Evolutionary conservation across 2,329 filamentous ascomycete genomes (phyloP).

Genomic region (Trichoderma atrobrunneum): DNA sequence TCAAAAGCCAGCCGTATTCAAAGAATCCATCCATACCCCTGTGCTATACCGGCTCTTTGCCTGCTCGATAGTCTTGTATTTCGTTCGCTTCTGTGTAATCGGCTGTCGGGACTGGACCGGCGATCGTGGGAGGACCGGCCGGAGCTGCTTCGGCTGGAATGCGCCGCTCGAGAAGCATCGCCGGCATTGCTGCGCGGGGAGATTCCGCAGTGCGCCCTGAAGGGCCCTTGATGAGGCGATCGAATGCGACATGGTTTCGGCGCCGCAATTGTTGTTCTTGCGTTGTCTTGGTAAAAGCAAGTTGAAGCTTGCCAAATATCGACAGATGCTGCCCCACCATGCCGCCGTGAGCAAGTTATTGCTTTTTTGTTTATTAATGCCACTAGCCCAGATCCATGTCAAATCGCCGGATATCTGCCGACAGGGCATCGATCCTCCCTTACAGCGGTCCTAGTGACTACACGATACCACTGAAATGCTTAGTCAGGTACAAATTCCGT

Average conservation of each 20-base stretch:
- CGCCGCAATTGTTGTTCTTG: not conserved
- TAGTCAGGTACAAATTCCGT: constrained; percentile 8
- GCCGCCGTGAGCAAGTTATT: constrained; percentile 5
- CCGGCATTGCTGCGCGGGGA: constrained; percentile 38
- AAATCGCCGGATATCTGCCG: constrained; percentile 7
- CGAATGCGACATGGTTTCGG: constrained; percentile 40
- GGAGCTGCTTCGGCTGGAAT: constrained; percentile 36
- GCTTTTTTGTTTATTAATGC: not conserved
- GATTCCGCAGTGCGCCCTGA: constrained; percentile 33
- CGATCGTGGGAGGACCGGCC: constrained; percentile 33
- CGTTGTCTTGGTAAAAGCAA: not conserved
- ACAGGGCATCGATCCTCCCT: not conserved
- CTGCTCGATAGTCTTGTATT: constrained; percentile 56
- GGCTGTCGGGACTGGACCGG: constrained; percentile 35
- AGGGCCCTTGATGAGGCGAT: constrained; percentile 37
- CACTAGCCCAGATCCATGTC: not conserved
- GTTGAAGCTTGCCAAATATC: not conserved
- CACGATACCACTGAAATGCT: not conserved
- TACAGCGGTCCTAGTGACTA: not conserved
- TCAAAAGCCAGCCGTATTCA: not conserved
- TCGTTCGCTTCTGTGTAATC: constrained; percentile 39
- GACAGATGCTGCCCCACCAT: constrained; percentile 15
- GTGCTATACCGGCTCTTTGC: constrained; percentile 57
- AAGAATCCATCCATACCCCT: constrained; percentile 40
- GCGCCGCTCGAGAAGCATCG: constrained; percentile 42